phyloP scores from a whole-genome alignment of 192 early-diverging fungal genomes.

The Podochytrium sp. region DNA sequence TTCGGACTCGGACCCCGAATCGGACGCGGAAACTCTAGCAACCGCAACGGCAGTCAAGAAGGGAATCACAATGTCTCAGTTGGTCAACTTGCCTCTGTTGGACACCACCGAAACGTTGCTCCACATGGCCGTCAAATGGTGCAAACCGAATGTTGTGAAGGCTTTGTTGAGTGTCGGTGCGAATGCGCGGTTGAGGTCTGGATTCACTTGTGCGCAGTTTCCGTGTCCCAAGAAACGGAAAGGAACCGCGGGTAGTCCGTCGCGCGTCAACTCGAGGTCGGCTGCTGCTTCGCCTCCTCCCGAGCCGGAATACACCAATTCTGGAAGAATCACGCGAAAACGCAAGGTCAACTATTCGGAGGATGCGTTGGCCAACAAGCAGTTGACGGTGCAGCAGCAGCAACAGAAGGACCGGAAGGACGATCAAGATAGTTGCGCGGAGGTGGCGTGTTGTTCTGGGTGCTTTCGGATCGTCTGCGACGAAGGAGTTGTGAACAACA shows the following conservation, averaged over 20 bases:
- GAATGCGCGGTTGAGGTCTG: not conserved
- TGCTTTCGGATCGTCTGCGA: not conserved
- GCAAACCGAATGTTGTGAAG: conserved; percentile 9
- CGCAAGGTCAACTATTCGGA: not conserved
- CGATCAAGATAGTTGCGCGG: not conserved
- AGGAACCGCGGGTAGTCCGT: not conserved
- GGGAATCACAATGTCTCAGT: not conserved
- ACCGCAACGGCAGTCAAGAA: not conserved
- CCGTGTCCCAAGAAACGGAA: not conserved
- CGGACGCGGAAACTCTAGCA: too few relatives aligned
- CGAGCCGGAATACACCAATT: not conserved
- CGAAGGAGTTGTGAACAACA: not conserved
- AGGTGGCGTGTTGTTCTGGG: not conserved
- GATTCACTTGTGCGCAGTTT: not conserved
- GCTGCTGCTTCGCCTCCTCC: not conserved
- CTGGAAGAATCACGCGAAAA: not conserved
- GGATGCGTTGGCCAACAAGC: not conserved
- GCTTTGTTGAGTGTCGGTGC: conserved; percentile 6
- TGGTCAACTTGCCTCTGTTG: conserved; percentile 4
- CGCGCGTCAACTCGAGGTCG: too few relatives aligned
- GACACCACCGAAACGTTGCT: not conserved
- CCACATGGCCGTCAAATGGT: conserved; percentile 15
- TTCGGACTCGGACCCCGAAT: too few relatives aligned
- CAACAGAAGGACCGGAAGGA: not conserved
- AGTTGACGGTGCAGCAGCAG: too few relatives aligned